Base-by-base conservation (phyloP, 352 stramenopile species). In the Phytophthora sojae region DNA sequence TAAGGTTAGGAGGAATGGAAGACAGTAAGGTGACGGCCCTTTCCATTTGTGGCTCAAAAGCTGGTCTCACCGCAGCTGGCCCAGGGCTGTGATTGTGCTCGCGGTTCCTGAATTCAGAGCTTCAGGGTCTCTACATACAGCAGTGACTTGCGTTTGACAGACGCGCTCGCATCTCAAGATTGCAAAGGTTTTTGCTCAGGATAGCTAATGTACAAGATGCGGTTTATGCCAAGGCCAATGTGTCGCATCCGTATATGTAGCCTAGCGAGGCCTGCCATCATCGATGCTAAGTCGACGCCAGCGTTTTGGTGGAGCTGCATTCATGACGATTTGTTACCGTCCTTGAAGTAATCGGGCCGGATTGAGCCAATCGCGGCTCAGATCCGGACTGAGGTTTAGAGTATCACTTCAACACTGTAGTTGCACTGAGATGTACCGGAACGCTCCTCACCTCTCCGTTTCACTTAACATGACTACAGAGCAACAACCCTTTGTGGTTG, bases 271-370 rank as follows among this genome's bases (percentile, higher is more conserved):
- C 30, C 5, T 50, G 54, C 54, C 54, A 51, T 61, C 54, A 61
- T 61, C 54, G 47, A 30, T 19, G 17, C 11, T 5, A 35, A 56
- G 57, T 64, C 57, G 26, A 64, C 26, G 57, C 57, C 57, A 64
- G 17, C 7, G 17, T 52, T 55, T 64, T 21, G 57, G 17, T 47
- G 42, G 57, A 45, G 26, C 30, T 29, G n/a, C 53, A 25, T 45
- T 19, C 17, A 19, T n/a, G 23, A 45, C 4, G 57, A 64, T 56
- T 64, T 64, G 57, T 25, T 14, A 17, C 26, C 14, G 15, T 12
- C 17, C 17, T 56, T 23, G 44, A 64, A 56, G 57, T 64, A 64
- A 64, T 55, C 57, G 8, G 21, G 23, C 39, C 9, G 11, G 6
- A 7, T 12, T 19, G 15, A 29, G 44, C 57, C 57, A 55, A 64